Evolutionary conservation across 2,329 filamentous ascomycete genomes (phyloP).

Genomic region (Zymoseptoria ardabiliae): DNA sequence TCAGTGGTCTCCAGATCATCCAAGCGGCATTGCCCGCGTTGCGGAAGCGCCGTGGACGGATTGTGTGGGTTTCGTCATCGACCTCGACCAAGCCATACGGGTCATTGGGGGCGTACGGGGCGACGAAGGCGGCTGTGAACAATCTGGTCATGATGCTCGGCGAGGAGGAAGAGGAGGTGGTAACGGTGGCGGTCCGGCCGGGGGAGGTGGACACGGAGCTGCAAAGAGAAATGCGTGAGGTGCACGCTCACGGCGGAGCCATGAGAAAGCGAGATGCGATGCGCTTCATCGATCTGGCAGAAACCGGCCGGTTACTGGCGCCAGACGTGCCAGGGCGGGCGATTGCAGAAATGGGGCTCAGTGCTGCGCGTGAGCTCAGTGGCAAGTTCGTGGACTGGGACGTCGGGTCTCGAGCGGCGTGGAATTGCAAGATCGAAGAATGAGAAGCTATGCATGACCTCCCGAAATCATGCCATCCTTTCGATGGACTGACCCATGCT

Average conservation of each 20-base stretch:
- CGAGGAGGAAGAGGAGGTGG: slow-evolving; percentile 69
- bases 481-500: too few species aligned
- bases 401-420: slow-evolving; percentile 2
- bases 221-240: slow-evolving; percentile 74
- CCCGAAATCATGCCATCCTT: too few species aligned
- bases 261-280: slow-evolving; percentile 53
- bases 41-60: slow-evolving; percentile 59
- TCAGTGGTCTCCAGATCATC: slow-evolving; percentile 73
- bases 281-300: slow-evolving; percentile 65
- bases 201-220: slow-evolving; percentile 84
- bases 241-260: slow-evolving; percentile 48
- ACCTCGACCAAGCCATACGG: slow-evolving; percentile 60
- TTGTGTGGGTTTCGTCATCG: slow-evolving; percentile 74
- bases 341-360: slow-evolving; percentile 69
- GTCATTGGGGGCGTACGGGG: slow-evolving; percentile 74
- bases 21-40: slow-evolving; percentile 64
- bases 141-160: slow-evolving; percentile 67
- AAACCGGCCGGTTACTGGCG: slow-evolving; percentile 26
- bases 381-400: slow-evolving; percentile 66
- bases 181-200: slow-evolving; percentile 64
- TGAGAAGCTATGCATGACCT: too few species aligned
- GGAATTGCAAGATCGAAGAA: too few species aligned
- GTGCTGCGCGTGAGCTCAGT: slow-evolving; percentile 58
- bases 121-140: slow-evolving; percentile 76
- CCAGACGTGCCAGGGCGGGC: too few species aligned